Base-by-base conservation (phyloP, 495 filamentous ascomycete species). In the Clohesyomyces aquaticus region DNA sequence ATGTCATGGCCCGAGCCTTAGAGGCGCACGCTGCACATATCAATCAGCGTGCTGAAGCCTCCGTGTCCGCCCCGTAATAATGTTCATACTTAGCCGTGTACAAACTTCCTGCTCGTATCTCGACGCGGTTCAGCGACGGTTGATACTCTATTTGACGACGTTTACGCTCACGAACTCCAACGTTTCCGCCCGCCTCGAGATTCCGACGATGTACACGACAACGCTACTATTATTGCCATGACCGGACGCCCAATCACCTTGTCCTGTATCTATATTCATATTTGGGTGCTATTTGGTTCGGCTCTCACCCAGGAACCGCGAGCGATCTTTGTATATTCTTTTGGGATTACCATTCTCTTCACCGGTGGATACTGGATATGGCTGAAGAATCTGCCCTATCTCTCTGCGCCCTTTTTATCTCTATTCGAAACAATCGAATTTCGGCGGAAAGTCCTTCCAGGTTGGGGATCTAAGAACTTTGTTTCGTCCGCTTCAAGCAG, bases 11-110 rank as follows among this genome's bases (percentile, higher is more conserved):
- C 19, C 86, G 87, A 42, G 91, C 90, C 59, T 83, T 97, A 54
- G 89, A 96, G 71, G 84, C 84, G 25, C 93, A 98, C 72, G 91
- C 93, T 1, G 82, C 84, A 55, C 89, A 91, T 65, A 90, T 96
- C 83, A 85, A 86, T 49, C 68, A 70, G 46, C 71, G 76, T 8
- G 74, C 74, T 23, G 75, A 75, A 55, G 64, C 72, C 29, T 77
- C 75, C 21, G 49, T 63, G 9, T 29, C 21, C n/a, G 32, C 29
- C 42, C 56, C 63, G 56, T 66, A 66, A 61, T 55, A 61, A 42
- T 52, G 38, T 43, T 22, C 53, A 35, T 51, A 27, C n/a, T 50
- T 48, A 26, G 47, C 35, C 49, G 11, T 66, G 63, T 66, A 61
- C 57, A 66, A 66, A 66, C 19, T 47, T 19, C 23, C 14, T 28